Evolutionary conservation across 2,329 filamentous ascomycete species (phyloP).

Genomic region (Scedosporium minutisporum): DNA sequence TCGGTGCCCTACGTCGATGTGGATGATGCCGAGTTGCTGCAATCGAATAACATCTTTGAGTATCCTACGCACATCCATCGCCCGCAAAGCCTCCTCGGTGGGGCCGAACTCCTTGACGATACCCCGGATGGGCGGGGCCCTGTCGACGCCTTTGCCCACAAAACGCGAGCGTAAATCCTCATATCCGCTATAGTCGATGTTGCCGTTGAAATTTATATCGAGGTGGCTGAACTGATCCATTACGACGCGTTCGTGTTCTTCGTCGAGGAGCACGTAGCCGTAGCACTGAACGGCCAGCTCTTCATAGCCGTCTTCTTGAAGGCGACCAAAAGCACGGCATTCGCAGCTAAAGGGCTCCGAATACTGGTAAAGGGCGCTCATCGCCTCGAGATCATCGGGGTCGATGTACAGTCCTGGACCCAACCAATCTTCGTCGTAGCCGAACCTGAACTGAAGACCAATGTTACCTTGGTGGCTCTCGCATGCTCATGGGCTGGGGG

Average conservation of each 20-base stretch:
- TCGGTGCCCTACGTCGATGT: neutral
- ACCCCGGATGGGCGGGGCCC: conserved; percentile 12
- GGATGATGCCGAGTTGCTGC: neutral
- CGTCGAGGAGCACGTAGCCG: conserved; percentile 17
- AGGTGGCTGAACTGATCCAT: neutral
- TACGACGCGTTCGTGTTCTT: conserved; percentile 11
- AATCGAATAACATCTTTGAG: neutral
- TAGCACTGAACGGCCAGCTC: conserved; percentile 15
- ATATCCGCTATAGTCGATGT: neutral
- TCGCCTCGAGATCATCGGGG: conserved; percentile 1
- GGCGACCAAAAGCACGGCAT: conserved; percentile 18
- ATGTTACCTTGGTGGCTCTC: neutral
- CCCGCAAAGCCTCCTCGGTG: neutral
- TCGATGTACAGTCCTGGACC: neutral
- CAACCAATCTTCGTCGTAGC: neutral
- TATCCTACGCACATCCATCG: neutral
- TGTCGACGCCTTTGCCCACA: conserved; percentile 8
- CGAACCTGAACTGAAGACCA: neutral
- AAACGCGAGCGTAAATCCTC: neutral
- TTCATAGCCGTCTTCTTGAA: conserved; percentile 15
- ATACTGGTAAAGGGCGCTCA: conserved; percentile 12
- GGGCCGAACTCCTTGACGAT: conserved; percentile 14
- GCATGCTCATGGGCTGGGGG: neutral
- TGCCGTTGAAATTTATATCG: neutral
- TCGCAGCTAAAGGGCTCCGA: conserved; percentile 16